phyloP scores from a whole-genome alignment of 1,284 basidiomycete genomes.

The Melampsora americana region DNA sequence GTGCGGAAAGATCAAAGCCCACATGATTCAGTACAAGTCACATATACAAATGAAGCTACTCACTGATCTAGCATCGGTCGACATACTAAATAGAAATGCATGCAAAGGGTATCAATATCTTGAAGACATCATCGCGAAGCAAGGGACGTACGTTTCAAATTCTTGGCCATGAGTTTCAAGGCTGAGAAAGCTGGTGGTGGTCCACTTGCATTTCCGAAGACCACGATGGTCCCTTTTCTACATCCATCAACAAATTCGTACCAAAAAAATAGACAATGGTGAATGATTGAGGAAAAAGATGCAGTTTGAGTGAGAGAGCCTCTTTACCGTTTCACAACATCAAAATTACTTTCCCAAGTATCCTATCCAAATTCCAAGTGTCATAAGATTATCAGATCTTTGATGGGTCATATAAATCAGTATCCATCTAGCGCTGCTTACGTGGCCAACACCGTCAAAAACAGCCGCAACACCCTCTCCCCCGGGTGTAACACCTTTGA shows the following conservation, averaged over 20 bases:
- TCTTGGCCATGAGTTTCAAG: slow-evolving; percentile 74
- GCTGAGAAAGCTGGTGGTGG: slow-evolving; percentile 64
- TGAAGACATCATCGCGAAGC: slow-evolving; percentile 12
- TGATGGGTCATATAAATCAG: neutral
- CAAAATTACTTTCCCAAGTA: slow-evolving; percentile 72
- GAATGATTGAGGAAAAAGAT: neutral
- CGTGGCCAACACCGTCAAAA: slow-evolving; percentile 91
- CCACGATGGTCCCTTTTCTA: slow-evolving; percentile 63
- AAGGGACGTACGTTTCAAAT: slow-evolving; percentile 62
- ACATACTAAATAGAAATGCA: slow-evolving; percentile 46
- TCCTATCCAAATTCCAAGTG: neutral
- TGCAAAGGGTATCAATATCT: neutral
- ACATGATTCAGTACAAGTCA: neutral
- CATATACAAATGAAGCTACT: neutral
- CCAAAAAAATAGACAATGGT: neutral
- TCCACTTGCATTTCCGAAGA: slow-evolving; percentile 87
- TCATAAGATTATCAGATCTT: slow-evolving; percentile 8
- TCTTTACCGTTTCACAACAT: slow-evolving; percentile 68
- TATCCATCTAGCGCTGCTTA: slow-evolving; percentile 57
- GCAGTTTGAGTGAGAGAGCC: neutral
- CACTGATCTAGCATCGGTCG: slow-evolving; percentile 55
- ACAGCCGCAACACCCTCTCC: slow-evolving; percentile 74
- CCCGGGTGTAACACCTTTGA: slow-evolving; percentile 72
- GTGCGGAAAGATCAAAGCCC: slow-evolving; percentile 45
- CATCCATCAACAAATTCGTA: slow-evolving; percentile 20